These are phyloP conservation scores for Pilobolus umbonatus DNA, from an alignment of 192 early-diverging fungal genomes.

Conservation along the genomic window DNA sequence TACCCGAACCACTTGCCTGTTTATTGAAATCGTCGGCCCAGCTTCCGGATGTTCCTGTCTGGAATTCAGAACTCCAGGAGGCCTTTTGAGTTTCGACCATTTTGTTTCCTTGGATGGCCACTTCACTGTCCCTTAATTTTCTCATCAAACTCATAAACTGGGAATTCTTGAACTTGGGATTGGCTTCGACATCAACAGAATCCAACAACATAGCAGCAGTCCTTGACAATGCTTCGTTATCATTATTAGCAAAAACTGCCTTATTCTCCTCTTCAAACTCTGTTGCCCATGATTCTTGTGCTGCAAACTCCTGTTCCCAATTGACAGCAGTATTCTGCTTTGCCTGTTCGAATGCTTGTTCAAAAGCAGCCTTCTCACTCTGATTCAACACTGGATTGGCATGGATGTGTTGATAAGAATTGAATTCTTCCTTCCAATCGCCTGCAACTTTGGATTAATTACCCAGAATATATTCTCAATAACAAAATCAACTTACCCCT, in stretches of 20 bases:
- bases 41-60: not conserved
- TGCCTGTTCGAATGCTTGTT: conserved; percentile 61
- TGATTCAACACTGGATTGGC: conserved; percentile 22
- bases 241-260: conserved; percentile 15
- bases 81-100: conserved; percentile 55
- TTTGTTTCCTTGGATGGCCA: conserved; percentile 85
- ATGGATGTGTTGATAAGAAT: conserved; percentile 33
- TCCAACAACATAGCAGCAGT: conserved; percentile 82
- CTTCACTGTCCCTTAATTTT: conserved; percentile 81
- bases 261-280: conserved; percentile 44
- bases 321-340: conserved; percentile 41
- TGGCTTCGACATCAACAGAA: conserved; percentile 62
- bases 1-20: not conserved
- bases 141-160: conserved; percentile 93
- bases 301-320: conserved; percentile 61
- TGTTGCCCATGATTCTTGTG: conserved; percentile 43
- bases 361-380: conserved; percentile 61
- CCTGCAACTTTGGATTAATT: not conserved
- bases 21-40: conserved; percentile 32
- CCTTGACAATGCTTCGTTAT: conserved; percentile 67
- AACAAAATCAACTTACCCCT: too few species aligned
- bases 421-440: conserved; percentile 50
- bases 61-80: conserved; percentile 35
- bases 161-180: conserved; percentile 92
- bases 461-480: not conserved